Evolutionary conservation across 73 alveolate species (phyloP).

Genomic region (Tetrahymena malaccensis): DNA sequence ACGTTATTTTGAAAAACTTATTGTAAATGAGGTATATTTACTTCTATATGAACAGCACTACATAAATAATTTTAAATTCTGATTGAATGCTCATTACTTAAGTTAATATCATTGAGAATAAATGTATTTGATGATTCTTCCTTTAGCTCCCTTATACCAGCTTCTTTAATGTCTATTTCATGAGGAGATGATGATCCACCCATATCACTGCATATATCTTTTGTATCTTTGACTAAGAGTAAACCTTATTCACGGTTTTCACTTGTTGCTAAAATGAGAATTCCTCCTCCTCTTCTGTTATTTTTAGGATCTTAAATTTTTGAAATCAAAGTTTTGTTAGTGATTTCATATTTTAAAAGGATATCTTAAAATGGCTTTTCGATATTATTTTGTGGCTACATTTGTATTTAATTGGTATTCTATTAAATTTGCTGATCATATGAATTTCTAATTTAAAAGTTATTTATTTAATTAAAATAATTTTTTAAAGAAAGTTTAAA

Average conservation of each 20-base stretch:
- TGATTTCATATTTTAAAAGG: neutral
- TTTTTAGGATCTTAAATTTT: neutral
- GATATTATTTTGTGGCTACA: neutral
- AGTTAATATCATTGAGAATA: neutral
- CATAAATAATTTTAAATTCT: neutral
- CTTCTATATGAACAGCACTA: neutral
- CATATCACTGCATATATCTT: neutral
- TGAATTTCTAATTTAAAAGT: neutral
- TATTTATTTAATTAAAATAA: neutral
- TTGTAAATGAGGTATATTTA: neutral
- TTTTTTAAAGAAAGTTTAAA: too few relatives aligned
- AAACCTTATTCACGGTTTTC: neutral
- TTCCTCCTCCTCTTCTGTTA: neutral
- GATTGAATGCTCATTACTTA: neutral
- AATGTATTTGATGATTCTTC: neutral
- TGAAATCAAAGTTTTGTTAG: neutral
- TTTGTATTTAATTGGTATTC: neutral
- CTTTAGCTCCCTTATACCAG: neutral
- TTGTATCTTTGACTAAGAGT: neutral
- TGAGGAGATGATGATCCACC: neutral
- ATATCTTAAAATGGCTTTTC: neutral
- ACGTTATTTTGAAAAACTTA: neutral
- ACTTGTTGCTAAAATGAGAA: neutral
- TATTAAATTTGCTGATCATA: neutral
- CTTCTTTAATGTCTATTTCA: neutral